Percentiles rank a stretch among this genome's conserved stretches.
phyloP scores from a whole-genome alignment of 345 rosid genomes.

The Litchi chinensis region DNA sequence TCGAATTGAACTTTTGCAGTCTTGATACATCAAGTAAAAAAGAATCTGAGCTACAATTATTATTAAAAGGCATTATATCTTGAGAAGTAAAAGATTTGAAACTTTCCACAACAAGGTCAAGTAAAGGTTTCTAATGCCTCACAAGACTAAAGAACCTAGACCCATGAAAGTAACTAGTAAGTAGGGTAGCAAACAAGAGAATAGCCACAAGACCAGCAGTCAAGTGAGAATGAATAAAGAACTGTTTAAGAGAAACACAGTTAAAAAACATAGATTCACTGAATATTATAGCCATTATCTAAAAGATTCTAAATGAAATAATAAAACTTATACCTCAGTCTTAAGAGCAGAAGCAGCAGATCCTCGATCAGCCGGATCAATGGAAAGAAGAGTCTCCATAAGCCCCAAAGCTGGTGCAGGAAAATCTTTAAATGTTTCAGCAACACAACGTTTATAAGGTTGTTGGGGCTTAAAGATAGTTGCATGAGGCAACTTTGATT shows the following conservation, averaged over 20 bases:
- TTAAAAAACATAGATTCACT: background rate
- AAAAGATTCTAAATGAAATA: background rate
- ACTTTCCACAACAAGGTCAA: background rate
- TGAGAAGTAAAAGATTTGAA: background rate
- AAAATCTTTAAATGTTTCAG: constrained; percentile 91
- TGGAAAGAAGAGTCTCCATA: constrained; percentile 81
- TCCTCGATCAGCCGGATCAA: constrained; percentile 94
- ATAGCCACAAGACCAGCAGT: background rate
- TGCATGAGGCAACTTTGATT: constrained; percentile 95
- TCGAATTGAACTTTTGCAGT: background rate
- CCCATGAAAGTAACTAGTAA: background rate
- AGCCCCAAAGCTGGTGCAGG: constrained; percentile 85
- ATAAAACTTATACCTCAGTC: constrained; percentile 65
- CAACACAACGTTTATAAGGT: constrained; percentile 90
- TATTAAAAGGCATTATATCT: background rate
- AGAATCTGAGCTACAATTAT: background rate
- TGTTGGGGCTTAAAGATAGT: constrained; percentile 97
- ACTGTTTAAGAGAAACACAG: background rate
- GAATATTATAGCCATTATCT: background rate
- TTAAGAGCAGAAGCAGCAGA: constrained; percentile 76
- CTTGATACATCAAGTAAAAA: background rate
- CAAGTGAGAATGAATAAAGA: background rate
- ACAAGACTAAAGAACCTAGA: background rate
- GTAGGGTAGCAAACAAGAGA: background rate
- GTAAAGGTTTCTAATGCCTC: background rate